Percentiles rank a stretch among this genome's conserved stretches.
Evolutionary conservation across 23 red algal genomes (phyloP).

Genomic region (Gracilaria vermiculophylla): DNA sequence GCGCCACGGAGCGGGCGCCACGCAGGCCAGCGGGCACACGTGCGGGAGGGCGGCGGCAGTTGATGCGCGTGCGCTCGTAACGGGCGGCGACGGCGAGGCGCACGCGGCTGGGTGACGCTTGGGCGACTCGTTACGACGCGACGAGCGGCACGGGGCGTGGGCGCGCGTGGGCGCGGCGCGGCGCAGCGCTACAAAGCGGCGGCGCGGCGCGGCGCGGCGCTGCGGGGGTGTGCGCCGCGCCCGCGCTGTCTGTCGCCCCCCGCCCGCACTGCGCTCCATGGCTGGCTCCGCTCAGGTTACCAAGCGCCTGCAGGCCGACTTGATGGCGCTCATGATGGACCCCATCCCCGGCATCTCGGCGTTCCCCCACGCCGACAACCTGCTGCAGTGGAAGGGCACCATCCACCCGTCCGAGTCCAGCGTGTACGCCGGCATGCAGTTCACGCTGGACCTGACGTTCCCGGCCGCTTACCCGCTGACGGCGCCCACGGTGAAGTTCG

Average conservation of each 20-base stretch:
- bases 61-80: background rate
- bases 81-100: background rate
- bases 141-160: background rate
- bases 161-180: background rate
- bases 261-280: background rate
- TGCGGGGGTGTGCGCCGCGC: too few species aligned
- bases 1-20: background rate
- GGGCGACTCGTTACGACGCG: background rate
- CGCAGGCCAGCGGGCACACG: background rate
- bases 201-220: background rate
- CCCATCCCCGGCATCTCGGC: conserved; percentile 78
- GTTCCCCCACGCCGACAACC: conserved; percentile 79
- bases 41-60: background rate
- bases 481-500: conserved; percentile 83
- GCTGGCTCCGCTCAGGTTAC: conserved; percentile 12
- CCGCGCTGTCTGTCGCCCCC: background rate
- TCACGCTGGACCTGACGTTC: conserved; percentile 73
- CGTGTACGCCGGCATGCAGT: conserved; percentile 71
- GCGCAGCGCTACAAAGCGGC: too few species aligned
- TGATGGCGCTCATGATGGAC: conserved; percentile 87
- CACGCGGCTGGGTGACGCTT: background rate
- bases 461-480: conserved; percentile 77
- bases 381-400: conserved; percentile 67
- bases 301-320: conserved; percentile 88
- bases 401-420: conserved; percentile 49